phyloP scores from a whole-genome alignment of 2,329 filamentous ascomycete species.

The Dothistroma pini region DNA sequence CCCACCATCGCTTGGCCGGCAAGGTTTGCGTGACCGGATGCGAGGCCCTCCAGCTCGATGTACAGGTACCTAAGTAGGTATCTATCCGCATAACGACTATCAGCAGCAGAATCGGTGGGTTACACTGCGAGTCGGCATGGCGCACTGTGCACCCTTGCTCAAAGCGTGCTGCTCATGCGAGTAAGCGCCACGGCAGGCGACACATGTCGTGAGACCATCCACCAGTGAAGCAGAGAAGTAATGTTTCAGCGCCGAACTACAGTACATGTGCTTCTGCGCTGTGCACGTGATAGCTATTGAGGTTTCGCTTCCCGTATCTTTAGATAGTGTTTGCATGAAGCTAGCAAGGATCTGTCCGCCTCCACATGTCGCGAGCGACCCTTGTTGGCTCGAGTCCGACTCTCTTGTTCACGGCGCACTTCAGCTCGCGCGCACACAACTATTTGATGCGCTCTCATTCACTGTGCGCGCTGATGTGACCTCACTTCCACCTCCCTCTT shows the following conservation, averaged over 20 bases:
- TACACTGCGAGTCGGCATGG: neutral
- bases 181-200: constrained; percentile 1
- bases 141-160: constrained; percentile 1
- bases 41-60: too few relatives aligned
- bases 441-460: neutral
- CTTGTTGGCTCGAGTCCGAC: neutral
- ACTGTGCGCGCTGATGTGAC: neutral
- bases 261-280: neutral
- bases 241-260: neutral
- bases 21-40: neutral
- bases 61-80: neutral
- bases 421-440: neutral
- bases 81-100: neutral
- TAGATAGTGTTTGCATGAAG: neutral
- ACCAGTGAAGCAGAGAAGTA: neutral
- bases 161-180: constrained; percentile 5
- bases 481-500: neutral
- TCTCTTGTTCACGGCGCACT: neutral
- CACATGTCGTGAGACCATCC: neutral
- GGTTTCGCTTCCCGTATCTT: neutral
- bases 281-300: neutral
- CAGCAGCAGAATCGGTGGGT: neutral
- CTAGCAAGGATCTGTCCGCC: constrained; percentile 1
- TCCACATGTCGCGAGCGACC: neutral
- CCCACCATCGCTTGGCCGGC: neutral